Base-by-base conservation (phyloP, 1,284 basidiomycete genomes). In the Blastosporella zonata region DNA sequence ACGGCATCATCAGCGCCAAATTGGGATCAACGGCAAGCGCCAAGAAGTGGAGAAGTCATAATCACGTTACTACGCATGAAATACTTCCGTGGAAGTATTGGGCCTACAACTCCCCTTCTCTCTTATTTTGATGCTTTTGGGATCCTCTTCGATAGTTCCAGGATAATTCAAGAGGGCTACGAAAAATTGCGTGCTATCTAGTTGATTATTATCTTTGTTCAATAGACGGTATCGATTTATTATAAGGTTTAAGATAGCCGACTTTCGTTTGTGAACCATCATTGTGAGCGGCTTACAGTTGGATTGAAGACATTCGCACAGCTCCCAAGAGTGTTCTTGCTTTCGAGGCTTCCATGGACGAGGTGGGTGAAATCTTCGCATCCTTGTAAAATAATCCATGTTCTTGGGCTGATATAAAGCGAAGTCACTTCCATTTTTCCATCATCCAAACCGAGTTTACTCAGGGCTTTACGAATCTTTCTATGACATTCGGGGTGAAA, bases 261-360 rank as follows among this genome's bases (percentile, higher is more conserved):
- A 53, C n/a, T 47, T 62, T 2, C 47, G 44, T 12, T 47, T 48
- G 3, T 70, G 66, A 67, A 46, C 55, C 1, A 54, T 70, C 25
- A 43, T 68, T 9, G 55, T 62, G 2, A 59, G 55, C 5, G 49
- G 53, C 6, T 51, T 53, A 3, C 43, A 61, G 36, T 53, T 59
- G 22, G n/a, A 50, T 69, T 6, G 65, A 69, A 1, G 67, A 70
- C 18, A 28, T 70, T 3, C 60, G 59, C 6, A 67, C 59, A 33
- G 66, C 65, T 5, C 61, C 66, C 7, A 66, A 69, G 22, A 49
- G 64, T 20, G 54, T 59, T 6, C 55, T 70, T 7, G 63, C 61
- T 2, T 54, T 61, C n/a, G 10, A 38, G 1, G 61, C 53, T 12
- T 61, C 60, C 0, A 29, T 55, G 0, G 43, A 51, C 1, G 62